phyloP scores from a whole-genome alignment of 2,329 filamentous ascomycete genomes.

The Penicillium psychrosexuale region DNA sequence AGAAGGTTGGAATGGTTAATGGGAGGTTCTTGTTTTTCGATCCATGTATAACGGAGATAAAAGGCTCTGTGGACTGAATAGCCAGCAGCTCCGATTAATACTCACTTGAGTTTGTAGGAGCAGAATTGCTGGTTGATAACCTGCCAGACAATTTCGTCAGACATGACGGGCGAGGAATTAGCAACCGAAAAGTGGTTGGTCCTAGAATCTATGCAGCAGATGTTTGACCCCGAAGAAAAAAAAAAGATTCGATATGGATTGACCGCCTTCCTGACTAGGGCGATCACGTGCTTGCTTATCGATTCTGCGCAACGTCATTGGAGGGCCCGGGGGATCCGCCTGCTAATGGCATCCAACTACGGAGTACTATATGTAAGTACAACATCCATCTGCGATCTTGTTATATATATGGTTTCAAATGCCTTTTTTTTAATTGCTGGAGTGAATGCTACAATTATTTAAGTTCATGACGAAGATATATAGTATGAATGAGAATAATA shows the following conservation, averaged over 20 bases:
- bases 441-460: background rate
- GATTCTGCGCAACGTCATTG: slow-evolving; percentile 19
- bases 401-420: background rate
- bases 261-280: background rate
- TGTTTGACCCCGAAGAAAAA: slow-evolving; percentile 6
- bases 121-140: slow-evolving; percentile 96
- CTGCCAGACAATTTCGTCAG: slow-evolving; percentile 96
- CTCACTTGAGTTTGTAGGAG: slow-evolving; percentile 87
- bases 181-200: slow-evolving; percentile 2
- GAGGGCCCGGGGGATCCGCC: background rate
- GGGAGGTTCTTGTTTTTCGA: slow-evolving; percentile 3
- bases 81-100: slow-evolving; percentile 9
- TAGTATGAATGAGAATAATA: background rate
- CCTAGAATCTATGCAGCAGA: background rate
- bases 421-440: background rate
- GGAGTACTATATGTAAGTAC: background rate
- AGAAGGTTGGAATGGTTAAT: slow-evolving; percentile 5
- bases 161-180: slow-evolving; percentile 46
- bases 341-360: background rate
- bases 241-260: slow-evolving; percentile 5
- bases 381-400: background rate
- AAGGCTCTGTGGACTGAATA: background rate
- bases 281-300: slow-evolving; percentile 35
- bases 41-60: slow-evolving; percentile 1
- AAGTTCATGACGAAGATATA: background rate